Conservation (phyloP, 768 basidiomycete species). For the Hebeloma cylindrosporum region DNA sequence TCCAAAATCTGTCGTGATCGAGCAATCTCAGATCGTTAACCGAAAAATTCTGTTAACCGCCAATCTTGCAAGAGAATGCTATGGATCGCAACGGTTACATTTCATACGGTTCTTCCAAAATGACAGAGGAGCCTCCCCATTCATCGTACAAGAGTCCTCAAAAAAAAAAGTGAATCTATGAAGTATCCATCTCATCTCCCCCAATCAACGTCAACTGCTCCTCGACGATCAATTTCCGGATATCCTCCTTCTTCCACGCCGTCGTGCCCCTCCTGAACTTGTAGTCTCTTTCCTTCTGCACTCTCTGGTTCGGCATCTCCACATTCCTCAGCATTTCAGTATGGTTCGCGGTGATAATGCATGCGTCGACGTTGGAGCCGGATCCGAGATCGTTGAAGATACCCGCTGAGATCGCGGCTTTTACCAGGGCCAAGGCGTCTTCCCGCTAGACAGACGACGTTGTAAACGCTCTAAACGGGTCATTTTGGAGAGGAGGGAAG, state of each 20-base stretch:
- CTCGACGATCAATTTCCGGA: slow-evolving; percentile 68
- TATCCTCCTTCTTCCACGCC: slow-evolving; percentile 79
- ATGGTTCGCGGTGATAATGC: slow-evolving; percentile 82
- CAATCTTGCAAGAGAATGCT: too few relatives aligned
- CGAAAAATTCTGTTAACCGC: too few relatives aligned
- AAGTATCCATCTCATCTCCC: slow-evolving; percentile 81
- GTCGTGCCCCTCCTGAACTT: slow-evolving; percentile 86
- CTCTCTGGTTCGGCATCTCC: slow-evolving; percentile 86
- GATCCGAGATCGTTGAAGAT: slow-evolving; percentile 99
- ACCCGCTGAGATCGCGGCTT: slow-evolving; percentile 87
- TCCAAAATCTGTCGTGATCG: too few relatives aligned
- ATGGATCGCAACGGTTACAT: too few relatives aligned
- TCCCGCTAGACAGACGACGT: slow-evolving; percentile 50
- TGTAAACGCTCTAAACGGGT: too few relatives aligned
- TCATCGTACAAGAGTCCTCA: too few relatives aligned
- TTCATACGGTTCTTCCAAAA: too few relatives aligned
- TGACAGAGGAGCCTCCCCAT: too few relatives aligned
- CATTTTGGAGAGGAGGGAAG: neutral
- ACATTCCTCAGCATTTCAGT: slow-evolving; percentile 96
- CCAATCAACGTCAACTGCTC: slow-evolving; percentile 63
- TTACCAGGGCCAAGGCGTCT: slow-evolving; percentile 81
- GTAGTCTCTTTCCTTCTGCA: slow-evolving; percentile 70
- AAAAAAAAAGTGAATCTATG: slow-evolving; percentile 38
- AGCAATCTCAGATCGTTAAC: too few relatives aligned
- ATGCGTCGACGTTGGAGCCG: slow-evolving; percentile 97